Percentiles rank a stretch among this genome's conserved stretches.
These are phyloP conservation scores for Phytophthora agathidicida DNA, from an alignment of 352 stramenopile genomes.

Conservation along the genomic window DNA sequence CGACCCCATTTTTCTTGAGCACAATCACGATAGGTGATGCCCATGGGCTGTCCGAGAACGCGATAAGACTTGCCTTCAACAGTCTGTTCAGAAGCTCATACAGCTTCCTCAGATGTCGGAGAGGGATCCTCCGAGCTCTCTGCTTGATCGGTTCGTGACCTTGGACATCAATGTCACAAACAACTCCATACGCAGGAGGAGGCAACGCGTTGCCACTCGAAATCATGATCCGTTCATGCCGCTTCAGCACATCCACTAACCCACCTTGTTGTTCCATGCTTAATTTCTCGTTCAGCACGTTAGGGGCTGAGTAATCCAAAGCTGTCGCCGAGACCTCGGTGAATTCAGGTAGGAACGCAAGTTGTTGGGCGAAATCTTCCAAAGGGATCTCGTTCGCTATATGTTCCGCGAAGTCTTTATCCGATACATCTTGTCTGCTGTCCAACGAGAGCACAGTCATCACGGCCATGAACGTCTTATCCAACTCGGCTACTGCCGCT, in stretches of 20 bases:
- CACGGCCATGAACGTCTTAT: too few species aligned
- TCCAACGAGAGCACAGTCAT: too few species aligned
- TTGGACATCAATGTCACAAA: slow-evolving; percentile 2
- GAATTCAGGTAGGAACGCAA: slow-evolving; percentile 1
- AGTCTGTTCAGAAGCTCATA: neutral
- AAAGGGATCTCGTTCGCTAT: neutral
- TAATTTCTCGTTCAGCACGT: too few species aligned
- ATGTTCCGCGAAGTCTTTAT: too few species aligned
- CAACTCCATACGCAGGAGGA: neutral
- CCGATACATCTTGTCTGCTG: too few species aligned
- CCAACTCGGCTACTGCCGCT: too few species aligned
- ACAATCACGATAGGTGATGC: neutral
- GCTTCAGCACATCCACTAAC: too few species aligned
- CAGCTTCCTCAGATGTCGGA: neutral
- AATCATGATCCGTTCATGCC: slow-evolving; percentile 2
- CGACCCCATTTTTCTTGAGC: neutral
- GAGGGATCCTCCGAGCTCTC: too few species aligned
- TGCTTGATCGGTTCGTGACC: neutral
- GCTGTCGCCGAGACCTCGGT: neutral
- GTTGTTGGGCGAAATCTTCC: neutral
- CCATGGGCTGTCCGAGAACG: neutral
- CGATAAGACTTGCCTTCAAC: neutral
- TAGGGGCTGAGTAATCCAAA: neutral
- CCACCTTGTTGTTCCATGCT: too few species aligned
- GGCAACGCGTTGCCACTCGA: slow-evolving; percentile 2